phyloP scores from a whole-genome alignment of 2,329 filamentous ascomycete species.

The Colletotrichum falcatum region DNA sequence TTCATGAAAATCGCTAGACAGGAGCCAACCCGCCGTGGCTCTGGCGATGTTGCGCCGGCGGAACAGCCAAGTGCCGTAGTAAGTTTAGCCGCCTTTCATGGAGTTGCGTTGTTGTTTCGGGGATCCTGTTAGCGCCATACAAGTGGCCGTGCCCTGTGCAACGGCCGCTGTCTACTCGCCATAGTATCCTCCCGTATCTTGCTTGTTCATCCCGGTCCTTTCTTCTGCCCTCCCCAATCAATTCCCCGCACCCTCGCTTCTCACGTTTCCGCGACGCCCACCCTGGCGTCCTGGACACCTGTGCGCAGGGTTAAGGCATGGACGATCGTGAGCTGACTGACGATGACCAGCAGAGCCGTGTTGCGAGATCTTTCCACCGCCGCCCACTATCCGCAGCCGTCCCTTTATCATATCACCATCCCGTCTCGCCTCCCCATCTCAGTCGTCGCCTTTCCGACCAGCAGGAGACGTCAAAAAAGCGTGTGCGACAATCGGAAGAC shows the following conservation, averaged over 20 bases:
- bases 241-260: slow-evolving; percentile 37
- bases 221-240: slow-evolving; percentile 4
- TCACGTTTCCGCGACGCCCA: slow-evolving; percentile 21
- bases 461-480: slow-evolving; percentile 58
- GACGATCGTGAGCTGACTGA: slow-evolving; percentile 44
- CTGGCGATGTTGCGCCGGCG: slow-evolving; percentile 49
- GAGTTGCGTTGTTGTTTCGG: slow-evolving; percentile 38
- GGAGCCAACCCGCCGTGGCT: slow-evolving; percentile 56
- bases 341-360: slow-evolving; percentile 57
- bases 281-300: slow-evolving; percentile 21
- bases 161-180: slow-evolving; percentile 28
- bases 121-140: slow-evolving; percentile 26
- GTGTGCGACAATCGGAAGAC: slow-evolving; percentile 55
- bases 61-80: slow-evolving; percentile 59
- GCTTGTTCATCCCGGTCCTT: slow-evolving; percentile 23
- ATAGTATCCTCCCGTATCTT: slow-evolving; percentile 29
- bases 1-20: slow-evolving; percentile 71
- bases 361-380: slow-evolving; percentile 60
- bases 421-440: slow-evolving; percentile 63
- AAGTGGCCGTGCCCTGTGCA: slow-evolving; percentile 37
- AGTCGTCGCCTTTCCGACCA: slow-evolving; percentile 69
- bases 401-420: slow-evolving; percentile 56
- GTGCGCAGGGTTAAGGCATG: slow-evolving; percentile 22
- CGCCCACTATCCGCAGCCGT: slow-evolving; percentile 66
- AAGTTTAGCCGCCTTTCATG: slow-evolving; percentile 50